These are phyloP conservation scores for Lophiostoma macrostomum DNA, from an alignment of 495 filamentous ascomycete genomes.

Conservation along the genomic window DNA sequence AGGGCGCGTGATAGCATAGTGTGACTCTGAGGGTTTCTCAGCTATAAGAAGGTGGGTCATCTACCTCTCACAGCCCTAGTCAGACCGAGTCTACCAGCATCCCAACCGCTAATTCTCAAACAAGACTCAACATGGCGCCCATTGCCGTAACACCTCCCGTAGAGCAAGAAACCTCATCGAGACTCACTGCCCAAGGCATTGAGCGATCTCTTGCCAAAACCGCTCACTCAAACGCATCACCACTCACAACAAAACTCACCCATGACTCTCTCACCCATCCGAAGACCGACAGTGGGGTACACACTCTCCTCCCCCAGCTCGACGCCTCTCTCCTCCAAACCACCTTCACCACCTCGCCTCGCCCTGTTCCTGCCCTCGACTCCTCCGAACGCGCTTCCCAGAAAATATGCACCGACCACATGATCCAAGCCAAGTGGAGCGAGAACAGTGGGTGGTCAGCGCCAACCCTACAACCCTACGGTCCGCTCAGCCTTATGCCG, in stretches of 20 bases:
- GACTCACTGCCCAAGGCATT: slow-evolving; percentile 40
- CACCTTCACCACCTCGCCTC: slow-evolving; percentile 63
- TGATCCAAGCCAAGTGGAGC: slow-evolving; percentile 77
- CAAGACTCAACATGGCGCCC: slow-evolving; percentile 19
- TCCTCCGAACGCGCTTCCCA: slow-evolving; percentile 47
- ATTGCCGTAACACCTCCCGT: slow-evolving; percentile 24
- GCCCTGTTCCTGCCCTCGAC: slow-evolving; percentile 59
- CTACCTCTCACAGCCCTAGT: neutral
- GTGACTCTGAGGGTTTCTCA: slow-evolving; percentile 6
- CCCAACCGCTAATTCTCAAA: neutral
- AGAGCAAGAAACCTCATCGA: slow-evolving; percentile 24
- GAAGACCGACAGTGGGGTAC: neutral
- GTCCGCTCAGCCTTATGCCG: slow-evolving; percentile 76
- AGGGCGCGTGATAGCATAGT: slow-evolving; percentile 9
- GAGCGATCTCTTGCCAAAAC: slow-evolving; percentile 30
- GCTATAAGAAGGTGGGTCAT: neutral
- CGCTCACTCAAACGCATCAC: slow-evolving; percentile 2
- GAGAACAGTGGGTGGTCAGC: slow-evolving; percentile 65
- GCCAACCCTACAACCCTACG: slow-evolving; percentile 75
- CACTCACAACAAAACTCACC: neutral
- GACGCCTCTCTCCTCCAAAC: slow-evolving; percentile 72
- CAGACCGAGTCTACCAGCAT: neutral
- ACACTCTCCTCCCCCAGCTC: slow-evolving; percentile 42
- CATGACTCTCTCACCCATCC: neutral
- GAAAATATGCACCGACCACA: slow-evolving; percentile 74